A percentile compares a stretch with the other conserved stretches of the same genome.
phyloP scores from a whole-genome alignment of 306 rosid genomes.

The Fragaria nilgerrensis region DNA sequence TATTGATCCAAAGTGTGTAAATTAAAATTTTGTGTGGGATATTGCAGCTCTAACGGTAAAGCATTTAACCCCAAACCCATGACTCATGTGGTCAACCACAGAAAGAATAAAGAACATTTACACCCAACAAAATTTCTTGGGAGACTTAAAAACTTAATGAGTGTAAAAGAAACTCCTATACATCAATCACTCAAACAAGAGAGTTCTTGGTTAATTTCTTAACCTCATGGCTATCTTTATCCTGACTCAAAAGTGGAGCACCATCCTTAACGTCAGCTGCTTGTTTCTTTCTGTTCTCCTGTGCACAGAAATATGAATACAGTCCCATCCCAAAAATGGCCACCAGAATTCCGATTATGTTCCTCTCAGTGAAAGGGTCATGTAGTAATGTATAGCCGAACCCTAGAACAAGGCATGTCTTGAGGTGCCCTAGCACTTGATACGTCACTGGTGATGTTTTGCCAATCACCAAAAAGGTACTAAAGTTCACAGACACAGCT shows the following conservation, averaged over 20 bases:
- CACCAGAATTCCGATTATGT: conserved; percentile 73
- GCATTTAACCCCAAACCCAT: neutral
- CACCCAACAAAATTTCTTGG: conserved; percentile 17
- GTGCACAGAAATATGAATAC: conserved; percentile 85
- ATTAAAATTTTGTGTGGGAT: neutral
- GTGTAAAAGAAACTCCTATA: conserved; percentile 13
- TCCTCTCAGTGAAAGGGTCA: conserved; percentile 90
- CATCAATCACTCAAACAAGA: conserved; percentile 46
- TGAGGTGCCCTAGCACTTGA: conserved; percentile 95
- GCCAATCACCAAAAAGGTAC: conserved; percentile 92
- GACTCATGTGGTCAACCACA: neutral
- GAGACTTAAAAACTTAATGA: conserved; percentile 10
- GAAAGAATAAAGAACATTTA: conserved; percentile 25
- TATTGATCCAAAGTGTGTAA: conserved; percentile 6
- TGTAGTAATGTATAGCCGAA: conserved; percentile 96
- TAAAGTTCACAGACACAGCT: conserved; percentile 92
- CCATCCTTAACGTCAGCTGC: conserved; percentile 56
- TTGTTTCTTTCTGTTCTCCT: conserved; percentile 80
- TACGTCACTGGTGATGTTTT: conserved; percentile 98
- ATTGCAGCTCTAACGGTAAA: neutral
- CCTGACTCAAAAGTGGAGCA: conserved; percentile 57
- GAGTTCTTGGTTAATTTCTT: conserved; percentile 78
- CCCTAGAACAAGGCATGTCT: conserved; percentile 89
- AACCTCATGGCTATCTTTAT: conserved; percentile 64
- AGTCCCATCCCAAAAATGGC: conserved; percentile 90